Evolutionary conservation across 257 asterid species (phyloP), one percentile per base, ranked within the genome.

Genomic region (Ilex asprella): DNA sequence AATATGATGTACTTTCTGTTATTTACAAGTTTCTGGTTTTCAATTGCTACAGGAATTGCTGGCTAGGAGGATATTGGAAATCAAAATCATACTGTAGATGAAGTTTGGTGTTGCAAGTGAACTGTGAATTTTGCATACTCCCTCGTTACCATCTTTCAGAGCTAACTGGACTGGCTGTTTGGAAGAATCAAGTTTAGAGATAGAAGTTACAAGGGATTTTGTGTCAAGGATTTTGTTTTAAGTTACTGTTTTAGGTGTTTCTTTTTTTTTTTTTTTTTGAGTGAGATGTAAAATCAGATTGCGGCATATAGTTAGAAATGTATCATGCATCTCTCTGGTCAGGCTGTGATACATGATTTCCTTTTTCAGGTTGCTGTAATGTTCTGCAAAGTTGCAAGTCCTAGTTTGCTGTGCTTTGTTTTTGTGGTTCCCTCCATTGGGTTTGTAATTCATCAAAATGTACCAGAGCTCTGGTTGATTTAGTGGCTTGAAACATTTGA

Each of bases 231-330:
- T 35, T 46, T 46, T 10, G 6, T 10, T 46, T 46, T 10, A 11
- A 14, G 30, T 67, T 67, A 32, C 31, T 30, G 7, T 66, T 47
- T 66, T 47, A 50, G 46, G 68, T 63, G 46, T 68, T 58, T 47
- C 15, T 63, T 51, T 57, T 63, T 39, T 52, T 53, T 63, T 51
- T 64, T 30, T 58, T 53, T 69, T 62, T 30, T 57, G 65, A 64
- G 70, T 57, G 75, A 63, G 75, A 51, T 63, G 70, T 70, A 70
- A 58, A 70, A 58, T 63, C 64, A 58, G 59, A 30, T 63, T 60
- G 70, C 75, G 70, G 70, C 75, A 30, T 70, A 63, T 70, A 63
- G 70, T 70, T 55, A 63, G 60, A 63, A 51, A 51, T 70, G 75
- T 70, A 63, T 70, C 31, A 31, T 70, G 75, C 75, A 63, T 70